phyloP scores from a whole-genome alignment of 371 early-diverging fungal genomes.

The Mortierella sp. region DNA sequence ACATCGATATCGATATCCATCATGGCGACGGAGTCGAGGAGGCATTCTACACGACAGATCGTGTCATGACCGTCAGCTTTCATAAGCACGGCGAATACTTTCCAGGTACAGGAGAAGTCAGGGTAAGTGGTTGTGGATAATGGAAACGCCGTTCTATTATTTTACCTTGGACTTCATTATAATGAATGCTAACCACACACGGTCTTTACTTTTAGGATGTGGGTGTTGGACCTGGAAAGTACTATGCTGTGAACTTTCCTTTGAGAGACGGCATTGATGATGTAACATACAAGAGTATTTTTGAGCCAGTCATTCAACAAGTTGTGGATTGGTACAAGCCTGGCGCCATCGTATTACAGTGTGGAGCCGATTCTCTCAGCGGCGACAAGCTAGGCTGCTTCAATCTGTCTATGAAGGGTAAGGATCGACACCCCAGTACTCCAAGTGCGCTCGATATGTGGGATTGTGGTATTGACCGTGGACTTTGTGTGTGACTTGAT shows the following conservation, averaged over 20 bases:
- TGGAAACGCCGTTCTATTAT: no score
- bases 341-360: conserved; percentile 98
- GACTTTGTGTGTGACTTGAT: no score
- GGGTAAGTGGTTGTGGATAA: conserved; percentile 57
- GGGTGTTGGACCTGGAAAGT: conserved; percentile 87
- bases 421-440: background rate
- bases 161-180: no score
- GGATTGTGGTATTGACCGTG: no score
- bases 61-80: conserved; percentile 99
- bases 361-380: conserved; percentile 99
- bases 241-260: conserved; percentile 98
- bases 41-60: conserved; percentile 98
- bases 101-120: conserved; percentile 96
- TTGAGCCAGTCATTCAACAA: conserved; percentile 88
- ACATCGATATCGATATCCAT: conserved; percentile 99
- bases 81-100: conserved; percentile 99
- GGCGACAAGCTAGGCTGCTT: conserved; percentile 99
- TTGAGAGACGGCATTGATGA: conserved; percentile 98
- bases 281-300: conserved; percentile 88
- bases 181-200: background rate
- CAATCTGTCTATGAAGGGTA: conserved; percentile 93
- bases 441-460: background rate
- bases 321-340: conserved; percentile 97
- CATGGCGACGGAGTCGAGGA: conserved; percentile 99
- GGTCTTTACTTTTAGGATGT: conserved; percentile 67